Percentiles rank a stretch among this genome's conserved stretches.
These are phyloP conservation scores for Bipolaris victoriae DNA, from an alignment of 2,329 filamentous ascomycete species.

Conservation along the genomic window DNA sequence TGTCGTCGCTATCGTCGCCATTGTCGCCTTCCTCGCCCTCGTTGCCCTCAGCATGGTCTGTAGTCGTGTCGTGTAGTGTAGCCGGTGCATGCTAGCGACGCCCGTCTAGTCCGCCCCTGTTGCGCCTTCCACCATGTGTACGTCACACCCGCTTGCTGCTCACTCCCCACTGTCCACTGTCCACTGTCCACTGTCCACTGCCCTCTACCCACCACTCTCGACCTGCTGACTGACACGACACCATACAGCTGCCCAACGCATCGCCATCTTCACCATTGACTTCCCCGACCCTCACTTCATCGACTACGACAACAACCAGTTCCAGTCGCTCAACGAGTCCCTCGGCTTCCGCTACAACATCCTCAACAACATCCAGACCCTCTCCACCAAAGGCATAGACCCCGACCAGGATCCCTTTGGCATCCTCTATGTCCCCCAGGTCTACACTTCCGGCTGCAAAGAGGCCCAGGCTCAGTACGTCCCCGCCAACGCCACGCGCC, in stretches of 20 bases:
- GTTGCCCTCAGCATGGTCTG: constrained; percentile 24
- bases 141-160: constrained; percentile 28
- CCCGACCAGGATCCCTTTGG: constrained; percentile 71
- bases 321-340: constrained; percentile 37
- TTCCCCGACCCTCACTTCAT: constrained; percentile 44
- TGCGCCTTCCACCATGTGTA: constrained; percentile 48
- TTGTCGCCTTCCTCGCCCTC: background rate
- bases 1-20: background rate
- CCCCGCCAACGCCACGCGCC: constrained; percentile 75
- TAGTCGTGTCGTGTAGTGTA: too few relatives aligned
- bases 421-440: constrained; percentile 82
- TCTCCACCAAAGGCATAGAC: constrained; percentile 71
- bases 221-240: constrained; percentile 5
- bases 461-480: constrained; percentile 69
- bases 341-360: constrained; percentile 48
- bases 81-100: constrained; percentile 13
- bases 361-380: constrained; percentile 70
- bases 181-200: background rate
- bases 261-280: constrained; percentile 46
- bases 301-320: constrained; percentile 39
- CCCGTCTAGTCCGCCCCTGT: constrained; percentile 19
- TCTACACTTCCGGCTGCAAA: constrained; percentile 68
- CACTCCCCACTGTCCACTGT: constrained; percentile 4
- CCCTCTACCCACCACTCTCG: background rate
- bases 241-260: constrained; percentile 41